Percentiles rank a stretch among this genome's conserved stretches.
Evolutionary conservation across 1,284 basidiomycete species (phyloP).

Genomic region (Sphagnurus paluster): DNA sequence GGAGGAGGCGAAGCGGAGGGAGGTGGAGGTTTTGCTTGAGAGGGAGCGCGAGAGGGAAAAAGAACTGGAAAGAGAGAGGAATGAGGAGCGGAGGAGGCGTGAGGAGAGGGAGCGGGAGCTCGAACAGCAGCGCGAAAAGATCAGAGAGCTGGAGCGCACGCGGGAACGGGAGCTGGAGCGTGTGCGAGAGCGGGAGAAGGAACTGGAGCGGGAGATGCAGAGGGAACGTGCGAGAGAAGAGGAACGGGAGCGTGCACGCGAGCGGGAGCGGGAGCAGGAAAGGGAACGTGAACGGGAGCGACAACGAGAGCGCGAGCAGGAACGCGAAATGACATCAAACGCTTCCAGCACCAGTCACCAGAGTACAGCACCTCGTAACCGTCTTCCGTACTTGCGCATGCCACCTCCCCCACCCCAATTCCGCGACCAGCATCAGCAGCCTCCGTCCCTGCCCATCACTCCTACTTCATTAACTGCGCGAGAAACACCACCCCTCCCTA

Average conservation of each 20-base stretch:
- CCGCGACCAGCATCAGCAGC: too few relatives aligned
- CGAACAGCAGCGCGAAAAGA: constrained; percentile 16
- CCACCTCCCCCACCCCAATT: constrained; percentile 8
- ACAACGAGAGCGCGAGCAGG: constrained; percentile 4
- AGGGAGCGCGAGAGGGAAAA: constrained; percentile 19
- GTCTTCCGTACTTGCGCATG: constrained; percentile 12
- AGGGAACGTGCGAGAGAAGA: constrained; percentile 14
- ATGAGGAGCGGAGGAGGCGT: constrained; percentile 18
- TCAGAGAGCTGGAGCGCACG: constrained; percentile 14
- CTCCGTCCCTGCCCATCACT: too few relatives aligned
- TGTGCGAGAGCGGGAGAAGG: constrained; percentile 14
- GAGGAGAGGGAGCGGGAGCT: constrained; percentile 21
- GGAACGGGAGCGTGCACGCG: constrained; percentile 1
- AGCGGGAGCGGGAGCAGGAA: constrained; percentile 11
- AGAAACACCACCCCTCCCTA: constrained; percentile 5
- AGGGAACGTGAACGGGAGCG: neutral
- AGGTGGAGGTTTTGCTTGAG: constrained; percentile 9
- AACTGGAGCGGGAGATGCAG: constrained; percentile 17
- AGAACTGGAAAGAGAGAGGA: constrained; percentile 20
- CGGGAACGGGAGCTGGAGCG: constrained; percentile 22
- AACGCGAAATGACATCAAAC: constrained; percentile 7
- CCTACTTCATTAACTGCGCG: too few relatives aligned
- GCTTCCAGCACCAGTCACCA: constrained; percentile 7
- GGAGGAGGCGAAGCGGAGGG: too few relatives aligned
- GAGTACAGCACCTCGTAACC: constrained; percentile 1